Evolutionary conservation across 2,329 filamentous ascomycete genomes (phyloP).

Genomic region (Sarocladium kiliense): DNA sequence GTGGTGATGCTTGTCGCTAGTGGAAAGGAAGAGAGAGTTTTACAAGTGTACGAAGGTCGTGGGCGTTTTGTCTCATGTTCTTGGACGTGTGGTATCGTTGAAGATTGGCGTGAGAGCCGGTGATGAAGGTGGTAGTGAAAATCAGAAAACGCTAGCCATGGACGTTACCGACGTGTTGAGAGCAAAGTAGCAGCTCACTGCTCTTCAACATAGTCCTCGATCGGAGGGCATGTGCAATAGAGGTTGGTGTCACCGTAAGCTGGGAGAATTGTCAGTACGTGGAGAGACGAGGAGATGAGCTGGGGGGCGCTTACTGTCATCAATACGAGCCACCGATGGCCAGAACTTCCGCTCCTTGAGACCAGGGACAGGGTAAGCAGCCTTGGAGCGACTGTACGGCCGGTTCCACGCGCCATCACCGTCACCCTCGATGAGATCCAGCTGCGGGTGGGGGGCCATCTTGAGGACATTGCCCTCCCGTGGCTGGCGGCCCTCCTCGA

Average conservation of each 20-base stretch:
- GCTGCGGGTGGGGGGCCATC: slow-evolving; percentile 80
- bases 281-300: background rate
- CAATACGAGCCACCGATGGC: slow-evolving; percentile 79
- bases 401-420: slow-evolving; percentile 64
- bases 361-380: slow-evolving; percentile 79
- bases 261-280: slow-evolving; percentile 26
- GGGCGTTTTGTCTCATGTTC: background rate
- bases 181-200: background rate
- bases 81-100: slow-evolving; percentile 3
- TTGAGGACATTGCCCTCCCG: slow-evolving; percentile 79
- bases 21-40: background rate
- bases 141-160: background rate
- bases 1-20: background rate
- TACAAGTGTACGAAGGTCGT: background rate
- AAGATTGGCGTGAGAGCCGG: background rate
- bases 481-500: slow-evolving; percentile 75
- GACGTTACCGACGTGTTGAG: background rate
- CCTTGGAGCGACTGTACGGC: slow-evolving; percentile 74
- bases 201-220: slow-evolving; percentile 46
- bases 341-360: slow-evolving; percentile 97
- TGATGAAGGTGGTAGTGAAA: background rate
- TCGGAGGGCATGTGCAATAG: slow-evolving; percentile 89
- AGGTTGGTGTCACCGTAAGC: slow-evolving; percentile 88
- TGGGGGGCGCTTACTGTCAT: slow-evolving; percentile 64
- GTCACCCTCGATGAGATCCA: slow-evolving; percentile 64